phyloP scores from a whole-genome alignment of 2,329 filamentous ascomycete genomes.

The Monilinia laxa region DNA sequence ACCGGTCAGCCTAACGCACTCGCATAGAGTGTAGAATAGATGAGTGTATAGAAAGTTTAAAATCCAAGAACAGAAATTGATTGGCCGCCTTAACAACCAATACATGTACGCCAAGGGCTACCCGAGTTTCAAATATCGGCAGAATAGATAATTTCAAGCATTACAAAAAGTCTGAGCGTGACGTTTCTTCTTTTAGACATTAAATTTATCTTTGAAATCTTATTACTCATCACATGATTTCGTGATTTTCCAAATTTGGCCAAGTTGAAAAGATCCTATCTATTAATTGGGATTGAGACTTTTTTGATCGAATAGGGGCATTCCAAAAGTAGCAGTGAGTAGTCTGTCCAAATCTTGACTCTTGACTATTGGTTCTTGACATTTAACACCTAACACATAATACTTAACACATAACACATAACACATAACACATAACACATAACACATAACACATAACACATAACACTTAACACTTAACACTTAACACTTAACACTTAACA shows the following conservation, averaged over 20 bases:
- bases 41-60: background rate
- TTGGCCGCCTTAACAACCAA: slow-evolving; percentile 1
- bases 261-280: background rate
- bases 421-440: too few species aligned
- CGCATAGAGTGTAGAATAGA: background rate
- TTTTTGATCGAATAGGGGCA: background rate
- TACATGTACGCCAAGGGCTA: background rate
- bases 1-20: background rate
- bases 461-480: too few species aligned
- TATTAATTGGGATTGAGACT: background rate
- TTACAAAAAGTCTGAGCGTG: background rate
- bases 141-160: background rate
- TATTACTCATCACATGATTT: background rate
- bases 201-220: background rate
- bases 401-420: too few species aligned
- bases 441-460: too few species aligned
- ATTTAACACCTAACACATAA: too few species aligned
- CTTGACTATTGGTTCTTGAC: too few species aligned
- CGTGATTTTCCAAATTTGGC: background rate
- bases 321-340: background rate
- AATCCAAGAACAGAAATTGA: background rate
- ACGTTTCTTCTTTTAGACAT: background rate
- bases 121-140: slow-evolving; percentile 5
- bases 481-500: too few species aligned
- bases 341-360: too few species aligned